These are phyloP conservation scores for Gastrodia elata DNA, from an alignment of 106 monocot species.

Conservation along the genomic window DNA sequence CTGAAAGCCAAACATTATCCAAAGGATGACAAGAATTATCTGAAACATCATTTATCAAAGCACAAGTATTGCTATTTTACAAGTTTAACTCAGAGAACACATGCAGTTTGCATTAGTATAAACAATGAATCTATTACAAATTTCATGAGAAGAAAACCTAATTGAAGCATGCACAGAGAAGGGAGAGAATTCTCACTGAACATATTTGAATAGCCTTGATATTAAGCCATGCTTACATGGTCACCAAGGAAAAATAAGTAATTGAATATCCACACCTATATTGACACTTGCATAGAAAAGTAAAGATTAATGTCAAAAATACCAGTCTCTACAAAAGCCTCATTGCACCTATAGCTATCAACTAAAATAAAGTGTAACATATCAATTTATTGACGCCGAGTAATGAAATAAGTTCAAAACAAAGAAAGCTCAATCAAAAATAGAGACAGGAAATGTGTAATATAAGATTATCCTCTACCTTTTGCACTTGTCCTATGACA, in stretches of 20 bases:
- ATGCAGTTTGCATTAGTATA: not conserved
- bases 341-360: not conserved
- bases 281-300: not conserved
- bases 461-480: not conserved
- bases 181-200: not conserved
- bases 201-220: not conserved
- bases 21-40: not conserved
- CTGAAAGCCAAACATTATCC: not conserved
- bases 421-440: not conserved
- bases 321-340: not conserved
- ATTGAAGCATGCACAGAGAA: not conserved
- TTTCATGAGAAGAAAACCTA: not conserved
- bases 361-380: not conserved
- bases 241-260: not conserved
- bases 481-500: not conserved
- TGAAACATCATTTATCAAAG: not conserved
- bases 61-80: not conserved
- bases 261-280: not conserved
- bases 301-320: not conserved
- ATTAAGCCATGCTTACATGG: not conserved
- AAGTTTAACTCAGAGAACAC: not conserved
- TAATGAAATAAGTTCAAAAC: not conserved
- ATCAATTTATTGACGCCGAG: not conserved
- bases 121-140: not conserved
- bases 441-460: not conserved